Evolutionary conservation across 345 rosid species (phyloP), one percentile per base, ranked within the genome.

Genomic region (Dipteronia sinensis): DNA sequence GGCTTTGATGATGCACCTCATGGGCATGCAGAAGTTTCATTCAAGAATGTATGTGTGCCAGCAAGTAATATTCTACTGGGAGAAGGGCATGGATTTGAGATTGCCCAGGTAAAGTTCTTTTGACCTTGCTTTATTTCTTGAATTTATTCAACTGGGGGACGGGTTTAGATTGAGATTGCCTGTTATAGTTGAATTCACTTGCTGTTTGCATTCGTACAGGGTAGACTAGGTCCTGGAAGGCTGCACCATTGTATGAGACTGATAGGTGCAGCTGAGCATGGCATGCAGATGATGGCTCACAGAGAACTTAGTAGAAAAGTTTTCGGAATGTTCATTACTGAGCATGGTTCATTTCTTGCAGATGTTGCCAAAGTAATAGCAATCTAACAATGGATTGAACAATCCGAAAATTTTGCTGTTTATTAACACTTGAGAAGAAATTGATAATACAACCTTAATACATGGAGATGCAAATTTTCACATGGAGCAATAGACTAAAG

Each of bases 1-100:
- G 99, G 98, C 58, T 96, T 92, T 68, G 98, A 96, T 75, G 99
- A 94, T 82, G 99, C 99, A 1, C 99, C 99, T 85, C 99, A 94
- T 81, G 99, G 99, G 59, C 99, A 96, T 75, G 98, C 99, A 65
- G 99, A 96, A 81, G 79, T 96, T 67, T 83, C 80, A 63, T 96
- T 96, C 76, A 81, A 91, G 69, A 92, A 90, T 79, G 98, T 94
- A 38, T 20, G 76, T 67, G 98, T 96, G 66, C 97, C 98, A 6
- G 91, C 97, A 25, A 88, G 80, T 82, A 94, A 96, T 78, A 94
- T 96, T 70, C 89, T 96, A 75, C 82, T 96, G 23, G 99, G 98
- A 51, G 99, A 94, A 91, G 99, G 99, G 65, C 89, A 95, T 68
- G 98, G 99, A 65, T 94, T 96, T 82, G 99, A 96, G 88, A 96